A percentile compares a stretch with the other conserved stretches of the same genome.
phyloP scores from a whole-genome alignment of 768 basidiomycete genomes.

The Megacollybia marginata region DNA sequence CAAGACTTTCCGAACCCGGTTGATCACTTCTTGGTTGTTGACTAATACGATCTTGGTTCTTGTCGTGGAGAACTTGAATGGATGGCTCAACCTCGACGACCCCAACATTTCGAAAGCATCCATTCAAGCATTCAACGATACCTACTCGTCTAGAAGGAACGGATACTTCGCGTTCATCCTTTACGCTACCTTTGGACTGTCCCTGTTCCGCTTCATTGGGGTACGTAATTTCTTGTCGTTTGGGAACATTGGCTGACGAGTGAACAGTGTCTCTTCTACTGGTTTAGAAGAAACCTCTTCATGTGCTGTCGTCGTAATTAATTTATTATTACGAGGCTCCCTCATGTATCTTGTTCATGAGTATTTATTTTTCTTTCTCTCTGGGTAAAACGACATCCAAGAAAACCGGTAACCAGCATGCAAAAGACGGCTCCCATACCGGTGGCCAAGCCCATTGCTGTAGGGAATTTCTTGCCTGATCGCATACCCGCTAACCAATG shows the following conservation, averaged over 20 bases:
- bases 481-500: too few relatives aligned
- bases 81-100: slow-evolving; percentile 20
- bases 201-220: slow-evolving; percentile 51
- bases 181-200: slow-evolving; percentile 52
- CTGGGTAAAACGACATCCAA: too few relatives aligned
- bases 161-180: slow-evolving; percentile 54
- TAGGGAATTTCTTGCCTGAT: too few relatives aligned
- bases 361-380: too few relatives aligned
- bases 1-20: slow-evolving; percentile 77
- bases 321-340: slow-evolving; percentile 1
- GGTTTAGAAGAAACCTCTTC: slow-evolving; percentile 54
- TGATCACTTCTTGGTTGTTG: slow-evolving; percentile 70
- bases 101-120: slow-evolving; percentile 26
- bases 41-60: slow-evolving; percentile 50
- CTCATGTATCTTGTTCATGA: too few relatives aligned
- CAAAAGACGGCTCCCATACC: too few relatives aligned
- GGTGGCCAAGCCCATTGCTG: too few relatives aligned
- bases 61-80: slow-evolving; percentile 53
- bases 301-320: slow-evolving; percentile 50
- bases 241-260: not conserved
- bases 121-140: slow-evolving; percentile 24
- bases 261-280: slow-evolving; percentile 48
- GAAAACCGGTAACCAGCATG: too few relatives aligned
- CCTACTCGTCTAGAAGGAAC: slow-evolving; percentile 36
- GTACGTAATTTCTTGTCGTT: slow-evolving; percentile 29